Evolutionary conservation across 2,329 filamentous ascomycete species (phyloP).

Genomic region (Fusarium torulosum): DNA sequence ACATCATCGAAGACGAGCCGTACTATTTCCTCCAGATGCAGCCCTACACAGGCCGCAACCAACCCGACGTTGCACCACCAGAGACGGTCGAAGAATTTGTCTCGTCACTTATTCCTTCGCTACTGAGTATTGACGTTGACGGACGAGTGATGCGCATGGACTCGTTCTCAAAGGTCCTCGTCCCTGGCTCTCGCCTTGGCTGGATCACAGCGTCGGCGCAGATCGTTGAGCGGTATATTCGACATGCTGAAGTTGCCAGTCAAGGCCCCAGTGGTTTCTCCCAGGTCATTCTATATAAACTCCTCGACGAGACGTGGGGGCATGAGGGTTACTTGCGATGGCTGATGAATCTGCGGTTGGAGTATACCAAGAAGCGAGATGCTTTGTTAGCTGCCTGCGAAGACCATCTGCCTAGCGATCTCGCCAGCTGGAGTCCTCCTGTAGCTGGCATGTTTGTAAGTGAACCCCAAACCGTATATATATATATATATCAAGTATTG

Average conservation of each 20-base stretch:
- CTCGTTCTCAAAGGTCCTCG: slow-evolving; percentile 91
- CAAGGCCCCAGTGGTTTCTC: slow-evolving; percentile 89
- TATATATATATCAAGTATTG: background rate
- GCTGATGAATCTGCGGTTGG: slow-evolving; percentile 83
- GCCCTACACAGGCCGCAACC: slow-evolving; percentile 71
- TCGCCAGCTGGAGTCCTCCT: slow-evolving; percentile 84
- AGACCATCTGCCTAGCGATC: slow-evolving; percentile 76
- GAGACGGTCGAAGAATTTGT: slow-evolving; percentile 79
- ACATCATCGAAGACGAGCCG: slow-evolving; percentile 92
- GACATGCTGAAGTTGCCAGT: slow-evolving; percentile 84
- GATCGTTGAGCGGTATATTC: slow-evolving; percentile 83
- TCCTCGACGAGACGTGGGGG: slow-evolving; percentile 95
- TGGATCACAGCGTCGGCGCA: slow-evolving; percentile 93
- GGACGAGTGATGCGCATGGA: slow-evolving; percentile 92
- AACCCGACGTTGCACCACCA: slow-evolving; percentile 66
- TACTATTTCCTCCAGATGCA: slow-evolving; percentile 96
- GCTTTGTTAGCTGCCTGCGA: slow-evolving; percentile 84
- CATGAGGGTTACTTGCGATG: slow-evolving; percentile 90
- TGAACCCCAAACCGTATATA: slow-evolving; percentile 44
- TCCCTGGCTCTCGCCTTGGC: slow-evolving; percentile 83
- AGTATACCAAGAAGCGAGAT: slow-evolving; percentile 86
- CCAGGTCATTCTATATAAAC: slow-evolving; percentile 86
- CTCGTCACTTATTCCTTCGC: slow-evolving; percentile 69
- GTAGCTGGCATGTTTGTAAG: slow-evolving; percentile 94
- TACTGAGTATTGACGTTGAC: slow-evolving; percentile 84